Evolutionary conservation across 495 filamentous ascomycete genomes (phyloP).

Genomic region (Neurospora tetraspora): DNA sequence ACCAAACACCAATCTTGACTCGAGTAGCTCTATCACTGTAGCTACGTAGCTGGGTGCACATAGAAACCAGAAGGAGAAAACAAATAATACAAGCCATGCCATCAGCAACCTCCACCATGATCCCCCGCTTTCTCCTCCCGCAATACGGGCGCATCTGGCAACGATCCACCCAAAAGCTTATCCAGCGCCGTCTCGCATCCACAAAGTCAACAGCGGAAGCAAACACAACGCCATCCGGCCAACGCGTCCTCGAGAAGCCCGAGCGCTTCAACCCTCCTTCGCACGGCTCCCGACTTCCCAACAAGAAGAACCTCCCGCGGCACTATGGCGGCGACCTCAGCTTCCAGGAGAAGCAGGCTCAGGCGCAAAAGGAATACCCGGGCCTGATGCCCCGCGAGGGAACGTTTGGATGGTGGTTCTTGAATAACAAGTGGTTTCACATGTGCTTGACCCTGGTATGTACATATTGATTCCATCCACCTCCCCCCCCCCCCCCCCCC

Average conservation of each 20-base stretch:
- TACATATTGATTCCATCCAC: not conserved
- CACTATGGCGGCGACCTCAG: constrained; percentile 62
- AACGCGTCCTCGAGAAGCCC: constrained; percentile 63
- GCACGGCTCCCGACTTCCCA: constrained; percentile 53
- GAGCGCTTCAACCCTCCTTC: constrained; percentile 79
- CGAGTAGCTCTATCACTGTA: not conserved
- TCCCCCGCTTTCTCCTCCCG: constrained; percentile 46
- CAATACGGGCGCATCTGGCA: constrained; percentile 39
- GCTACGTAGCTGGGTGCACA: not conserved
- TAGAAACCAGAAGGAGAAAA: not conserved
- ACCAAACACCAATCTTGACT: not conserved
- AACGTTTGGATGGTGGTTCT: constrained; percentile 64
- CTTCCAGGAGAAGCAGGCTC: constrained; percentile 47
- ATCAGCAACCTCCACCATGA: constrained; percentile 28
- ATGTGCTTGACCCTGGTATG: constrained; percentile 68
- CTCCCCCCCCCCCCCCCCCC: not conserved
- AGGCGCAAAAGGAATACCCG: constrained; percentile 61
- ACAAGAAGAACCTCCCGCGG: constrained; percentile 28
- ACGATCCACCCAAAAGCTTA: not conserved
- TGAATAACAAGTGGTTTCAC: constrained; percentile 64
- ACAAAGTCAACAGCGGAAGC: constrained; percentile 2
- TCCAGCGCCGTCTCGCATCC: not conserved
- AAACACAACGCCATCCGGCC: not conserved
- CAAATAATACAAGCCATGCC: constrained; percentile 15
- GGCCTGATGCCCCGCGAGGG: constrained; percentile 70